Base-by-base conservation (phyloP, 2,329 filamentous ascomycete genomes). In the Anisogramma anomala region DNA sequence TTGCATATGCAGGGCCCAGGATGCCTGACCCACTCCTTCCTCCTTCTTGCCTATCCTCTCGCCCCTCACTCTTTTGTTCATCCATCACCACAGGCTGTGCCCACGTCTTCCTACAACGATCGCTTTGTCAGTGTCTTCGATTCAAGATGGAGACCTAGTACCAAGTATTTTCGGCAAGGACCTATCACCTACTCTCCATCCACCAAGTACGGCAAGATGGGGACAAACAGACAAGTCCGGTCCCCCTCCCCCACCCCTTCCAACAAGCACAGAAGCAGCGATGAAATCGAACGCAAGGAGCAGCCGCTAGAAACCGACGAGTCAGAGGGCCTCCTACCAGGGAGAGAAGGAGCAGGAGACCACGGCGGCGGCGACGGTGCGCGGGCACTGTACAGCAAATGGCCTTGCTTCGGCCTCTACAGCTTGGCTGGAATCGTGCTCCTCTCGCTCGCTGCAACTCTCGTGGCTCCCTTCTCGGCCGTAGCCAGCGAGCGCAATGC, bases 181-280 rank as follows among this genome's bases (percentile, higher is more conserved):
- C n/a, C n/a, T n/a, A n/a, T n/a, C n/a, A n/a, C n/a, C n/a, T n/a
- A n/a, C n/a, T n/a, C n/a, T n/a, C n/a, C n/a, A n/a, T n/a, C n/a
- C n/a, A n/a, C n/a, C n/a, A n/a, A n/a, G 10, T 23, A 13, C n/a
- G 2, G 20, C 11, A 39, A 35, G 5, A 47, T 45, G 42, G 33
- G 38, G 14, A 14, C 28, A 43, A 53, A 52, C 40, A 44, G 45
- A 39, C 46, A 41, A 20, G 27, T 45, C 39, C 47, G 43, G 41
- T 49, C 46, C 36, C 50, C 41, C 40, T 51, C 45, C 9, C 50
- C 41, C 40, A 50, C 45, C 9, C 47, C 44, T 3, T 36, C 22
- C 2, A 33, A 37, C n/a, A 27, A 35, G 22, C 32, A 31, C 14
- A 34, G 38, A 14, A 13, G 28, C 33, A 40, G 33, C 31, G 25